These are phyloP conservation scores for Botrytis fragariae DNA, from an alignment of 2,329 filamentous ascomycete genomes.

Conservation along the genomic window DNA sequence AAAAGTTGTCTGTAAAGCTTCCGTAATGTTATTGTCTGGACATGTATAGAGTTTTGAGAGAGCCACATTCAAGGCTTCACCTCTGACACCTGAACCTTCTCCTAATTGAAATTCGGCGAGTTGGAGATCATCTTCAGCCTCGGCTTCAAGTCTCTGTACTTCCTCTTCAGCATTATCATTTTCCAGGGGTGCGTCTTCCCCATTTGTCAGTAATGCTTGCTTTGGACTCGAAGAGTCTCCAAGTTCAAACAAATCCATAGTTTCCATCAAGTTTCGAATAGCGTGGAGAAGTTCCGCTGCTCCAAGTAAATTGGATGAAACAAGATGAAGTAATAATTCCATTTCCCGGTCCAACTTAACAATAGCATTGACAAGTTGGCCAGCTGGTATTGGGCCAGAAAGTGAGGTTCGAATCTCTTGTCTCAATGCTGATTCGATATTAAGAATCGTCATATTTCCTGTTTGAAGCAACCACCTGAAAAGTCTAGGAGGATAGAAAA, in stretches of 20 bases:
- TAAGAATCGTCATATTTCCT: conserved; percentile 59
- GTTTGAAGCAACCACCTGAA: conserved; percentile 59
- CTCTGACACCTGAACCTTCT: conserved; percentile 60
- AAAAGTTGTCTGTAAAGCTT: conserved; percentile 61
- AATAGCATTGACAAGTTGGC: conserved; percentile 61
- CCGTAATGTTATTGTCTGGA: conserved; percentile 57
- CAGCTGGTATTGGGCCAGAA: conserved; percentile 48
- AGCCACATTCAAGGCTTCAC: conserved; percentile 63
- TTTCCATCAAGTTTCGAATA: conserved; percentile 65
- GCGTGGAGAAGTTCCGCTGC: conserved; percentile 65
- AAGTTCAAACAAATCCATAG: conserved; percentile 53
- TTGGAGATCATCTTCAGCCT: conserved; percentile 63
- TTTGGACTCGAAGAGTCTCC: conserved; percentile 31
- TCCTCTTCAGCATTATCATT: conserved; percentile 41
- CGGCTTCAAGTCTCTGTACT: conserved; percentile 52
- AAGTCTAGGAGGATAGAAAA: conserved; percentile 48
- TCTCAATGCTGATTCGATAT: conserved; percentile 57
- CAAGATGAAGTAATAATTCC: conserved; percentile 62
- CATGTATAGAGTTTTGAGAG: conserved; percentile 69
- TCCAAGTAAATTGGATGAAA: conserved; percentile 64
- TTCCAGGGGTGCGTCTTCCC: conserved; percentile 21
- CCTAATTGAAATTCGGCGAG: conserved; percentile 66
- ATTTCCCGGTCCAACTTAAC: conserved; percentile 66
- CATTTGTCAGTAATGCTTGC: conserved; percentile 34
- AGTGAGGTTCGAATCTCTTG: conserved; percentile 43